A percentile compares a stretch with the other conserved stretches of the same genome.
Evolutionary conservation across 495 filamentous ascomycete genomes (phyloP).

Genomic region (Chlorociboria aeruginascens): DNA sequence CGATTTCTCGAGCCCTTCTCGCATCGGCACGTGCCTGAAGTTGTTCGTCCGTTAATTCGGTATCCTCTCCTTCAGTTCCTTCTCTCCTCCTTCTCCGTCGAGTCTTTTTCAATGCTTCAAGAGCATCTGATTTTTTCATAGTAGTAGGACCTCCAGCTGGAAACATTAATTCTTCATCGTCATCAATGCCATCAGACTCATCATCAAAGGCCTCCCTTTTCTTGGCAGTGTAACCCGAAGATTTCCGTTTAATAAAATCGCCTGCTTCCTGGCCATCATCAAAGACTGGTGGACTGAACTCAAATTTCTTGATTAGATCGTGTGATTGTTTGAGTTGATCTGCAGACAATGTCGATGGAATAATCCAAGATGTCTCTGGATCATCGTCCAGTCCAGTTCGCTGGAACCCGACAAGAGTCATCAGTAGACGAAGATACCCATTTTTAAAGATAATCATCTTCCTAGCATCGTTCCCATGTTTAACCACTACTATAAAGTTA

Average conservation of each 20-base stretch:
- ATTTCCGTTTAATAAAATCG: conserved; percentile 63
- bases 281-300: conserved; percentile 59
- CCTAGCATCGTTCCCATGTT: conserved; percentile 53
- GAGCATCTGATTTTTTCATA: conserved; percentile 31
- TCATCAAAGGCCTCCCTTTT: conserved; percentile 48
- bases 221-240: conserved; percentile 29
- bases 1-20: conserved; percentile 42
- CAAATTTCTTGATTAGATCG: conserved; percentile 52
- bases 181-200: conserved; percentile 40
- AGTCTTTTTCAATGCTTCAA: conserved; percentile 35
- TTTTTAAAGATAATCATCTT: conserved; percentile 76
- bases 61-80: conserved; percentile 29
- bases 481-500: conserved; percentile 38
- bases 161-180: conserved; percentile 53
- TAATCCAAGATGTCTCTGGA: conserved; percentile 63
- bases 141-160: conserved; percentile 52
- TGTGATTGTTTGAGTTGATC: conserved; percentile 49
- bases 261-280: conserved; percentile 60
- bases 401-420: conserved; percentile 63
- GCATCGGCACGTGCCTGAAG: conserved; percentile 29
- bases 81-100: conserved; percentile 27
- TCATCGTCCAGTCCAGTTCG: conserved; percentile 54
- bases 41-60: conserved; percentile 27
- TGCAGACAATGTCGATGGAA: conserved; percentile 55
- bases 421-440: conserved; percentile 76